phyloP scores from a whole-genome alignment of 257 asterid genomes.

The Salvia hispanica region DNA sequence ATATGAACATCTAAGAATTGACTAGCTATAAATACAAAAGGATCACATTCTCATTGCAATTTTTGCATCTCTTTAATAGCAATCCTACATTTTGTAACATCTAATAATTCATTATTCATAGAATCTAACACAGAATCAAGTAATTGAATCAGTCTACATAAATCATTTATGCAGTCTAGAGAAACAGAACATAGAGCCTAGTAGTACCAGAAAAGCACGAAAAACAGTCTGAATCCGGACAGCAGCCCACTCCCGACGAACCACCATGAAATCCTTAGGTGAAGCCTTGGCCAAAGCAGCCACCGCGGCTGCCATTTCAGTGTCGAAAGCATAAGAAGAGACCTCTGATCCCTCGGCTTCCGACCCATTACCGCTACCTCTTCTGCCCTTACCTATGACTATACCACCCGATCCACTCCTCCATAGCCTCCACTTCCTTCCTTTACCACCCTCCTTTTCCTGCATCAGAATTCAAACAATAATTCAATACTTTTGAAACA shows the following conservation, averaged over 20 bases:
- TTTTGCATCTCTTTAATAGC: background rate
- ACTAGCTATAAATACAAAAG: background rate
- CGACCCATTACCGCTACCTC: conserved; percentile 42
- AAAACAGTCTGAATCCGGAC: conserved; percentile 77
- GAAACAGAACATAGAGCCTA: background rate
- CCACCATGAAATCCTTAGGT: conserved; percentile 67
- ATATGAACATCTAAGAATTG: background rate
- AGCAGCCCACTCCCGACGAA: conserved; percentile 87
- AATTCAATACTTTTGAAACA: background rate
- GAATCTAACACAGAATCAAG: no score
- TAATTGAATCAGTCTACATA: background rate
- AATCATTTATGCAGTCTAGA: background rate
- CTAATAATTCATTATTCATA: no score
- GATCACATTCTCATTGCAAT: background rate
- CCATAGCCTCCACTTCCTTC: conserved; percentile 91
- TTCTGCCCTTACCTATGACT: conserved; percentile 42
- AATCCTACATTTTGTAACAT: background rate
- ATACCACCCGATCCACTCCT: conserved; percentile 77
- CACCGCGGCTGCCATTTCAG: conserved; percentile 78
- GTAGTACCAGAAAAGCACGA: conserved; percentile 85
- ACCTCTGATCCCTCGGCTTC: conserved; percentile 60
- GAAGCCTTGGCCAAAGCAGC: conserved; percentile 81
- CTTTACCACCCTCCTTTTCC: conserved; percentile 68
- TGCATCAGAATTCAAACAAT: conserved; percentile 23
- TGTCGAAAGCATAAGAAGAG: conserved; percentile 48